These are phyloP conservation scores for Carex pumila DNA, from an alignment of 176 grass and related monocot genomes.

Conservation along the genomic window DNA sequence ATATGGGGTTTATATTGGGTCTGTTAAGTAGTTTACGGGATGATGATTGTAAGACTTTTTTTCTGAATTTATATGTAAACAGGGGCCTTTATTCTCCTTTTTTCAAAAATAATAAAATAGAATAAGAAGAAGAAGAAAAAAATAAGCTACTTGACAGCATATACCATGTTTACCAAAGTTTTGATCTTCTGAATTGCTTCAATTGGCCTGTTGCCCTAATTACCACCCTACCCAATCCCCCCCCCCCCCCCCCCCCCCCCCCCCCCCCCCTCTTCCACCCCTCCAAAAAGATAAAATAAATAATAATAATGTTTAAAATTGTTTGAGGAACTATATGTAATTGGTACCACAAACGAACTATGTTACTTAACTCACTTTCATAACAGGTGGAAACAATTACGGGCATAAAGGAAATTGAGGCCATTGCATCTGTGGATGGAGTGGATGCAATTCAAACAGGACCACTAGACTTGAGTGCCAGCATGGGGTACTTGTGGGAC, in stretches of 20 bases:
- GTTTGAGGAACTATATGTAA: neutral
- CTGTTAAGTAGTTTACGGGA: neutral
- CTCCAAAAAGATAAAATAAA: no score
- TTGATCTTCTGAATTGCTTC: no score
- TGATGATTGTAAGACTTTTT: neutral
- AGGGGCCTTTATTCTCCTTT: neutral
- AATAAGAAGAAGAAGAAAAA: neutral
- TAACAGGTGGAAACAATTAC: slow-evolving; percentile 40
- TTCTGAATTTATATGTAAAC: neutral
- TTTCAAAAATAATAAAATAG: neutral
- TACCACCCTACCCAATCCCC: no score
- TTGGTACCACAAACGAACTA: neutral
- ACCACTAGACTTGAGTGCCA: slow-evolving; percentile 75
- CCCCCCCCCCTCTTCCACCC: no score
- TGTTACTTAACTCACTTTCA: neutral
- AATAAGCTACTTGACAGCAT: neutral
- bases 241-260: no score
- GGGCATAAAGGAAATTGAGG: slow-evolving; percentile 53
- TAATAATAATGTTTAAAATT: neutral
- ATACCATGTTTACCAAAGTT: neutral
- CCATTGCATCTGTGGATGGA: slow-evolving; percentile 75
- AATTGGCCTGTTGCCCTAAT: no score
- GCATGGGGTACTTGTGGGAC: slow-evolving; percentile 93
- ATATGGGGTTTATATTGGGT: neutral
- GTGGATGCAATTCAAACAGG: slow-evolving; percentile 87